A percentile compares a stretch with the other conserved stretches of the same genome.
Conservation (phyloP, 2,329 filamentous ascomycete genomes). For the Monosporascus cannonballus region DNA sequence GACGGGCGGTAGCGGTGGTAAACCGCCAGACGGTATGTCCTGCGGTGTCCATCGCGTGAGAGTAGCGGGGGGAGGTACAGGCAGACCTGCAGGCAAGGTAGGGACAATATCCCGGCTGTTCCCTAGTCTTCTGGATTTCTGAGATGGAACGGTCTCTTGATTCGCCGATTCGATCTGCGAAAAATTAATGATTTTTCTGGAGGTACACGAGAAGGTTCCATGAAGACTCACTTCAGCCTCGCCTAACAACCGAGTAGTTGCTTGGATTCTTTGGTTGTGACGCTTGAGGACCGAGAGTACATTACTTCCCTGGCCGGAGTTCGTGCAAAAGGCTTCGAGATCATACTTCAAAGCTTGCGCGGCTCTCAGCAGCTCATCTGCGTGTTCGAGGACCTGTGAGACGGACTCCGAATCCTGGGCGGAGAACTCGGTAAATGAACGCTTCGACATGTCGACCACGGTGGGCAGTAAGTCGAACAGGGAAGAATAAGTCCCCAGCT, state of each 20-base stretch:
- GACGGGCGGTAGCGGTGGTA: conserved; percentile 58
- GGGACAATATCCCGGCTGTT: background rate
- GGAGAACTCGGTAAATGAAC: conserved; percentile 22
- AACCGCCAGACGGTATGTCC: conserved; percentile 35
- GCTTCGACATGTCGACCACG: conserved; percentile 31
- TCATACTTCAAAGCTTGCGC: conserved; percentile 29
- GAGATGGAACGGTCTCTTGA: conserved; percentile 2
- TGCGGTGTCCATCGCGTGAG: conserved; percentile 45
- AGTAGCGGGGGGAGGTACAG: conserved; percentile 16
- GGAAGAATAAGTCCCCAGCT: too few relatives aligned
- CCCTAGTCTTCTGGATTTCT: conserved; percentile 19
- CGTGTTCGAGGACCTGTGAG: conserved; percentile 25
- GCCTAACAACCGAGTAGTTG: conserved; percentile 12
- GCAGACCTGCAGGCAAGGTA: conserved; percentile 4
- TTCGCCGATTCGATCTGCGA: conserved; percentile 1
- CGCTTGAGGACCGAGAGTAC: conserved; percentile 12
- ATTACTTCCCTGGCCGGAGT: conserved; percentile 6
- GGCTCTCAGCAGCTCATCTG: conserved; percentile 33
- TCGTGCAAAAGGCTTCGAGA: conserved; percentile 16
- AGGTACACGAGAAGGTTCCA: background rate
- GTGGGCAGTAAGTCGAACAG: too few relatives aligned
- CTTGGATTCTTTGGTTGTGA: conserved; percentile 19
- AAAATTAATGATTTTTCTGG: conserved; percentile 4
- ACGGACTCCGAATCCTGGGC: conserved; percentile 21
- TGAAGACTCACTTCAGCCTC: conserved; percentile 13